Percentiles rank a stretch among this genome's conserved stretches.
Evolutionary conservation across 2,329 filamentous ascomycete genomes (phyloP).

Genomic region (Pyrenophora teres): DNA sequence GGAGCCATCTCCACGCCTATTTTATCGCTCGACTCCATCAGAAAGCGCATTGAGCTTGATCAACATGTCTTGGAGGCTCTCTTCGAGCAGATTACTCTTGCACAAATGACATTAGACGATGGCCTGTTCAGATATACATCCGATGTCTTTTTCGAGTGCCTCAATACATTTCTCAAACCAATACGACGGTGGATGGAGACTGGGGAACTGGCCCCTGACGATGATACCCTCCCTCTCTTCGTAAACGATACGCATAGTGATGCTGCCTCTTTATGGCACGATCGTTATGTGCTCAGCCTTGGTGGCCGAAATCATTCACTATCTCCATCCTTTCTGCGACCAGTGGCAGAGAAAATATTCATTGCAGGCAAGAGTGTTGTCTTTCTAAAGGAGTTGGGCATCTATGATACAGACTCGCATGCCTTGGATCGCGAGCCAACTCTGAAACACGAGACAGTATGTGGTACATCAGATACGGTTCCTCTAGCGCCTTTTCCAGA

Average conservation of each 20-base stretch:
- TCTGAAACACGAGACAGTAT: conserved; percentile 64
- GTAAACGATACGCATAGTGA: conserved; percentile 62
- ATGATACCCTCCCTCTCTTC: conserved; percentile 77
- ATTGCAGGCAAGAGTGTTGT: conserved; percentile 87
- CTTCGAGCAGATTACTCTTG: conserved; percentile 69
- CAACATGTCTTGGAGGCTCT: conserved; percentile 74
- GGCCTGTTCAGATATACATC: conserved; percentile 67
- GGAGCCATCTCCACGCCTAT: conserved; percentile 60
- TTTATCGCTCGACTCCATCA: conserved; percentile 63
- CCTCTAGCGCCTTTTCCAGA: conserved; percentile 72
- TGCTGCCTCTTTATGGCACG: conserved; percentile 72
- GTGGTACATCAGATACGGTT: conserved; percentile 49
- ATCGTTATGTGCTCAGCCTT: conserved; percentile 70
- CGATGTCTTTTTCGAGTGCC: conserved; percentile 76
- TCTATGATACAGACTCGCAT: conserved; percentile 46
- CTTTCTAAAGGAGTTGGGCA: conserved; percentile 74
- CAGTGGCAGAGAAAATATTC: conserved; percentile 74
- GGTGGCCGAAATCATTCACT: conserved; percentile 65
- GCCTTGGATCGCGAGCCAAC: conserved; percentile 26
- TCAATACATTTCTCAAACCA: conserved; percentile 79
- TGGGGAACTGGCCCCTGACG: conserved; percentile 68
- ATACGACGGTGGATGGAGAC: conserved; percentile 84
- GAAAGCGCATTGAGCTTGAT: conserved; percentile 42
- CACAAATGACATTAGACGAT: conserved; percentile 71
- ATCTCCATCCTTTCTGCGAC: conserved; percentile 75